A percentile compares a stretch with the other conserved stretches of the same genome.
phyloP scores from a whole-genome alignment of 73 alveolate genomes.

The Paramecium octaurelia region DNA sequence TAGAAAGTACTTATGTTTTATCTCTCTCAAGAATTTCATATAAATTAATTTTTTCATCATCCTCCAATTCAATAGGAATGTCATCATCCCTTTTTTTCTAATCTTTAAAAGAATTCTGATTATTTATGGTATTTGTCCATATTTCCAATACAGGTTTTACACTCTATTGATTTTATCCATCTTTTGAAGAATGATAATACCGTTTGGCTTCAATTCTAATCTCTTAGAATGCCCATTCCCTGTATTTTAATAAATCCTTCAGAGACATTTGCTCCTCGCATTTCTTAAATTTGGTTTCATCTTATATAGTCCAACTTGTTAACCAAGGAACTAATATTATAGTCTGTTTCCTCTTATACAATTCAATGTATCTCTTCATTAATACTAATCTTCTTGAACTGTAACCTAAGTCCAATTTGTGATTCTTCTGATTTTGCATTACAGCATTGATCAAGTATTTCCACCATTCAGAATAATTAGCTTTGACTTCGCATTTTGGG shows the following conservation, averaged over 20 bases:
- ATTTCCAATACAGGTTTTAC: conserved; percentile 39
- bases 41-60: conserved; percentile 41
- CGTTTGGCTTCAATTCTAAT: conserved; percentile 43
- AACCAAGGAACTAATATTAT: conserved; percentile 52
- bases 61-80: conserved; percentile 44
- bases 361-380: conserved; percentile 42
- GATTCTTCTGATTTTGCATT: conserved; percentile 15
- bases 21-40: conserved; percentile 46
- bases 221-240: conserved; percentile 46
- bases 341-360: conserved; percentile 6
- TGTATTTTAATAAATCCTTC: conserved; percentile 28
- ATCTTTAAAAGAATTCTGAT: conserved; percentile 37
- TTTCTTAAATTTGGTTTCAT: conserved; percentile 11
- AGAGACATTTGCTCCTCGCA: conserved; percentile 11
- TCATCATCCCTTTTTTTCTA: conserved; percentile 32
- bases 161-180: conserved; percentile 7
- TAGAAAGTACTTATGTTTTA: conserved; percentile 30
- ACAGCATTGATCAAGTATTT: conserved; percentile 43
- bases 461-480: conserved; percentile 44
- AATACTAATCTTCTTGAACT: conserved; percentile 9
- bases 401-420: conserved; percentile 33
- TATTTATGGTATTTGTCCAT: conserved; percentile 39
- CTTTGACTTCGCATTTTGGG: background rate
- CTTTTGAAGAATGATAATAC: conserved; percentile 51
- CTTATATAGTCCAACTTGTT: conserved; percentile 17